Percentiles rank a stretch among this genome's conserved stretches.
These are phyloP conservation scores for Tranzscheliella williamsii DNA, from an alignment of 1,284 basidiomycete genomes.

Conservation along the genomic window DNA sequence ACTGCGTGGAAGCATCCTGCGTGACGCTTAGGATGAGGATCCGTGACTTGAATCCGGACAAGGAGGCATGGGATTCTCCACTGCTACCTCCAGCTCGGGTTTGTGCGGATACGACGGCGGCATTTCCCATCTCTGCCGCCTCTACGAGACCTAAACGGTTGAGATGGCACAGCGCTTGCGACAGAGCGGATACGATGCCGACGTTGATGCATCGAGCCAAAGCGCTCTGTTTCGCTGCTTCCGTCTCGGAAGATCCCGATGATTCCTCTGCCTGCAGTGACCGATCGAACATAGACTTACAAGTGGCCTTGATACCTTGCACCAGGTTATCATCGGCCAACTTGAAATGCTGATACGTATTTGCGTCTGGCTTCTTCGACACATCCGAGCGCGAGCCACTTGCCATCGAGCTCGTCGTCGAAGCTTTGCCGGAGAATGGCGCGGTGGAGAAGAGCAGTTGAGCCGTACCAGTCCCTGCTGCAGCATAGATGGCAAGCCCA, in stretches of 20 bases:
- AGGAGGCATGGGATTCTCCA: background rate
- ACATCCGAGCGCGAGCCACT: background rate
- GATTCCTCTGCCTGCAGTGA: constrained; percentile 10
- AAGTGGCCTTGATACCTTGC: constrained; percentile 32
- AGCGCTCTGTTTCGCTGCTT: constrained; percentile 16
- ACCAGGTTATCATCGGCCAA: constrained; percentile 46
- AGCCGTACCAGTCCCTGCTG: constrained; percentile 63
- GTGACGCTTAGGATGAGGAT: constrained; percentile 92
- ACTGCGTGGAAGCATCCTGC: constrained; percentile 80
- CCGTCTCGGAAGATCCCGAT: constrained; percentile 5
- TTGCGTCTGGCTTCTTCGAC: constrained; percentile 44
- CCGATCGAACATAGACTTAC: constrained; percentile 27
- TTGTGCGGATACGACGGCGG: constrained; percentile 17
- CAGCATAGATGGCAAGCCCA: constrained; percentile 85
- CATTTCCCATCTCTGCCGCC: constrained; percentile 13
- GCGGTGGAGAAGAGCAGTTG: constrained; percentile 45
- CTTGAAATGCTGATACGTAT: constrained; percentile 55
- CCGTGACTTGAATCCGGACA: constrained; percentile 61
- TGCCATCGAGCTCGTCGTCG: constrained; percentile 2
- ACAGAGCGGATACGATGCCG: constrained; percentile 37
- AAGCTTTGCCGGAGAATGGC: constrained; percentile 16
- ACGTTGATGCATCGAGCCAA: constrained; percentile 25
- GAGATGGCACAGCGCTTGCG: constrained; percentile 44
- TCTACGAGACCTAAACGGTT: constrained; percentile 27
- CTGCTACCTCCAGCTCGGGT: constrained; percentile 14